Evolutionary conservation across 805 yeast species (phyloP), one percentile per base, ranked within the genome.

Genomic region (Metschnikowia similis): DNA sequence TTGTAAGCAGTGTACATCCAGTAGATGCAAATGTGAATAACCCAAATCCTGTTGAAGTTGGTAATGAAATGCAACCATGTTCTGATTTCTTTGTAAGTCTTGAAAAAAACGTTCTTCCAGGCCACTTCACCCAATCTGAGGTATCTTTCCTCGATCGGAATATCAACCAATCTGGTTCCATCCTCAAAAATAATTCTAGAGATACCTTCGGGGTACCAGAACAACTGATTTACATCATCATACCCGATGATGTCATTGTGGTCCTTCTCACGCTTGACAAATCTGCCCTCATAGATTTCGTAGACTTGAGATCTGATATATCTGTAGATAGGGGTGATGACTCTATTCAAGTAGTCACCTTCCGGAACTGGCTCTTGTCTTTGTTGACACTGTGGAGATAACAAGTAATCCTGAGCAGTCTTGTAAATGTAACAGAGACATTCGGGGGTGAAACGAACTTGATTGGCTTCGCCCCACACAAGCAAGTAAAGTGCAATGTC

Each of bases 141-240:
- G 67, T 83, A 95, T 70, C 99, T 87, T 72, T 94, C 97, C 62
- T 83, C 89, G 51, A 83, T 81, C 35, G 97, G 95, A 61, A 91
- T 74, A 61, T 94, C 98, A 47, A 91, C 88, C 60, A 94, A 77
- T 67, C 96, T 84, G 16, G 96, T 78, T 58, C 96, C 97, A 66
- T 94, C 98, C 66, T 87, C 94, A 62, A 92, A 81, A 45, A 85
- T 81, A 61, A 94, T 91, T 72, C 94, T 85, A 52, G 95, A 85
- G 57, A 94, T 87, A 79, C 99, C 99, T 74, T 95, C 98, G 43
- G 98, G 97, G 73, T 95, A 94, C 99, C 99, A 94, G 75, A 95
- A 94, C 61, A 94, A 80, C 78, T 94, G 99, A 72, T 94, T 94
- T 53, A 94, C 96, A 77, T 94, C 99, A 76, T 94, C 99, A 70